Evolutionary conservation across 2,329 filamentous ascomycete species (phyloP).

Genomic region (Curvularia spicifera): DNA sequence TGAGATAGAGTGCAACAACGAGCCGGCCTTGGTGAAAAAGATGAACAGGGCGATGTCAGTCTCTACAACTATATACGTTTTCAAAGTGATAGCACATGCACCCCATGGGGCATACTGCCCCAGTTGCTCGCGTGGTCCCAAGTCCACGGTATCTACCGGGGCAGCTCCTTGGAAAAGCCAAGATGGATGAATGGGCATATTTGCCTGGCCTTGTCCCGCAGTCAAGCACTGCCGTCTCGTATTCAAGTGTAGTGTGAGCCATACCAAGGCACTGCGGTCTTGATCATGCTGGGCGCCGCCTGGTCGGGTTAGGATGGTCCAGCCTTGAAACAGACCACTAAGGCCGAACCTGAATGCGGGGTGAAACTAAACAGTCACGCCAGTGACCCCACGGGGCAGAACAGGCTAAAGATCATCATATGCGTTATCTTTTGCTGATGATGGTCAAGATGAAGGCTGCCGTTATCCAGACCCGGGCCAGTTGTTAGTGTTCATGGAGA

Average conservation of each 20-base stretch:
- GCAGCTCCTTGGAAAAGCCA: slow-evolving; percentile 10
- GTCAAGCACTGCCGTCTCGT: slow-evolving; percentile 5
- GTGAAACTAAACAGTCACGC: background rate
- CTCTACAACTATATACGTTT: background rate
- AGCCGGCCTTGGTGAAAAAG: background rate
- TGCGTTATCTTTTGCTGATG: background rate
- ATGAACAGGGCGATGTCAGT: background rate
- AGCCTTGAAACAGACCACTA: background rate
- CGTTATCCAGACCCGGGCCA: background rate
- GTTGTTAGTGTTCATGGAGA: background rate
- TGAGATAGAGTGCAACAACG: background rate
- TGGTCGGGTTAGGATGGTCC: background rate
- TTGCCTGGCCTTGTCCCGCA: slow-evolving; percentile 15
- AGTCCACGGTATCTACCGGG: background rate
- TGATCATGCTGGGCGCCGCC: background rate
- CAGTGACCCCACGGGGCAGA: slow-evolving; percentile 10
- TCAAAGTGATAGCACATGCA: background rate
- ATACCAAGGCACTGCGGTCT: slow-evolving; percentile 8
- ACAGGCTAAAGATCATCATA: slow-evolving; percentile 14
- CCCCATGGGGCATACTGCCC: background rate
- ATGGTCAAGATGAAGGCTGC: background rate
- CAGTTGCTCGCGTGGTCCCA: background rate
- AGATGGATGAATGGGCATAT: slow-evolving; percentile 19
- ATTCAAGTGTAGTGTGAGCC: background rate
- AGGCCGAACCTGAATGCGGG: slow-evolving; percentile 11